Evolutionary conservation across 2,329 filamentous ascomycete genomes (phyloP), one percentile per base, ranked within the genome.

Genomic region (Juglanconis oblonga): DNA sequence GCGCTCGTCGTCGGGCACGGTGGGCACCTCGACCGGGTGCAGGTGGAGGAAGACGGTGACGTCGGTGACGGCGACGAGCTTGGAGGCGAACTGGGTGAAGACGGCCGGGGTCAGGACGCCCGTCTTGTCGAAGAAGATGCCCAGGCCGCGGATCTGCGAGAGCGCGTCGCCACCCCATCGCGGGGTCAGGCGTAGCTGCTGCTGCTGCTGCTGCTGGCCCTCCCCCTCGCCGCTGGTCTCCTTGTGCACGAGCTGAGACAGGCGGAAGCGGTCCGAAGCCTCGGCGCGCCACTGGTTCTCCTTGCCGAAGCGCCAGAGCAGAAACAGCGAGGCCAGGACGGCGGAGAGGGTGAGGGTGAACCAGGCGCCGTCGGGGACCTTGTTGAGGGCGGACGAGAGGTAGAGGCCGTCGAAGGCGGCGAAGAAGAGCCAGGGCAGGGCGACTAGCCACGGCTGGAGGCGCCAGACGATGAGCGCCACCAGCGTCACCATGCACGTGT

Each of bases 231-330:
- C 69, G 1, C 71, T 68, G 1, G 32, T 38, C 52, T 63, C 62
- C 47, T 62, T 64, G 52, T 35, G 49, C 42, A 64, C 59, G 35
- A 79, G 70, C 32, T 76, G 64, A 61, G 73, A 79, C 6, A 79
- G 78, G 42, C 79, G 77, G 61, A 85, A 77, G 5, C 79, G 78
- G 64, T 91, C 87, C 62, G 81, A 78, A 0, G 80, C 79, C 73
- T 92, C 89, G 1, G 88, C 84, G 13, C 74, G 75, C 88, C 89
- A 92, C 69, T 92, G 89, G 59, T 85, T 81, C 67, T 91, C 88
- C 70, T 92, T 92, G n/a, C 89, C 89, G 67, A 85, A 92, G 31
- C 89, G 83, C 89, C 89, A 92, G 10, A 91, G 79, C 5, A 90
- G 78, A 68, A 92, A 88, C 49, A 91, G 73, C 47, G 72, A 75